These are phyloP conservation scores for Ochetophila trinervis DNA, from an alignment of 306 rosid genomes.

Conservation along the genomic window DNA sequence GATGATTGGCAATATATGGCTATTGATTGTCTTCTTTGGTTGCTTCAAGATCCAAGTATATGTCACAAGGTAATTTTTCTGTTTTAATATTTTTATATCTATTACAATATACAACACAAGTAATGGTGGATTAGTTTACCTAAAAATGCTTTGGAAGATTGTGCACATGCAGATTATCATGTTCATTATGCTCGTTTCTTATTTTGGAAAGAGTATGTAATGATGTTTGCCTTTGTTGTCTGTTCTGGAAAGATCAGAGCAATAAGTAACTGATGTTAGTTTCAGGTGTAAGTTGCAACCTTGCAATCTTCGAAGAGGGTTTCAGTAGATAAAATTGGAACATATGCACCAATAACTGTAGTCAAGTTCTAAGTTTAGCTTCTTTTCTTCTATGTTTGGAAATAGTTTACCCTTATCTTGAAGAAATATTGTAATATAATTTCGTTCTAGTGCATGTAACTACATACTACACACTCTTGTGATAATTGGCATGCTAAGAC, in stretches of 20 bases:
- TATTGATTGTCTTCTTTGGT: constrained; percentile 93
- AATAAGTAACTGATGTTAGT: neutral
- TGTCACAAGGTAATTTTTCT: constrained; percentile 67
- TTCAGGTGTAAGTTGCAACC: neutral
- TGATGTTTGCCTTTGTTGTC: neutral
- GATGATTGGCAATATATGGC: constrained; percentile 99
- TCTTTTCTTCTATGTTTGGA: no score
- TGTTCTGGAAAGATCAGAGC: neutral
- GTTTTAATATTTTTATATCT: neutral
- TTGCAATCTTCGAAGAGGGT: neutral
- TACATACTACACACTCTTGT: no score
- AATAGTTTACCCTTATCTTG: no score
- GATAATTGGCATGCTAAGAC: no score
- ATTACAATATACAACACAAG: neutral
- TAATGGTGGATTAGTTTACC: neutral
- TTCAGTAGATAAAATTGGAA: neutral
- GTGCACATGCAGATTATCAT: neutral
- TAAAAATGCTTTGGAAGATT: neutral
- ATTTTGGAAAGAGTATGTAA: neutral
- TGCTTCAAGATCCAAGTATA: constrained; percentile 87
- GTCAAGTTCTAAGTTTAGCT: no score
- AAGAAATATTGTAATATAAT: no score
- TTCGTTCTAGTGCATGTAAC: no score
- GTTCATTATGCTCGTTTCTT: neutral
- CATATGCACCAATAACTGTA: neutral